These are phyloP conservation scores for Boletus rufocinnamomeus DNA, from an alignment of 768 basidiomycete species.

Conservation along the genomic window DNA sequence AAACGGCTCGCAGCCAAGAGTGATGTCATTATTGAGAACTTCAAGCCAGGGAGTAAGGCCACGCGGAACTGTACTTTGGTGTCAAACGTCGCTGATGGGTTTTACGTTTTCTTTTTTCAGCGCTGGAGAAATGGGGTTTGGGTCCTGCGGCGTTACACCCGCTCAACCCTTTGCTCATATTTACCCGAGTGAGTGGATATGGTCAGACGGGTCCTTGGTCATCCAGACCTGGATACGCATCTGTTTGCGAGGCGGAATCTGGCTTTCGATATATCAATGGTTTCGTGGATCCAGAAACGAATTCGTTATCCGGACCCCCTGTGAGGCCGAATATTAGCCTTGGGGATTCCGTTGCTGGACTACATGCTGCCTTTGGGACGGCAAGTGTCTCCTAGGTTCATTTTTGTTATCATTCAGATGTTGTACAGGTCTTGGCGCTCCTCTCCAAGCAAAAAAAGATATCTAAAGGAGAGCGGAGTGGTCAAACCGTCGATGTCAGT, in stretches of 20 bases:
- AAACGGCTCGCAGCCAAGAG: conserved; percentile 60
- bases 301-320: conserved; percentile 58
- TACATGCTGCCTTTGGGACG: conserved; percentile 75
- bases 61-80: neutral
- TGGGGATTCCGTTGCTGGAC: conserved; percentile 69
- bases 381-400: conserved; percentile 36
- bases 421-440: conserved; percentile 57
- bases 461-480: conserved; percentile 32
- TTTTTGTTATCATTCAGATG: neutral
- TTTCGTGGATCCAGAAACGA: conserved; percentile 53
- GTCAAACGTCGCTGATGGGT: neutral
- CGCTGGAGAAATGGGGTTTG: conserved; percentile 69
- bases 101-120: conserved; percentile 38
- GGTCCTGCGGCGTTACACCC: conserved; percentile 60
- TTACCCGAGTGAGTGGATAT: conserved; percentile 82
- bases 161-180: conserved; percentile 86
- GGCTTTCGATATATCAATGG: conserved; percentile 77
- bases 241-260: conserved; percentile 75
- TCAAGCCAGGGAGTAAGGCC: conserved; percentile 68
- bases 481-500: conserved; percentile 72
- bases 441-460: conserved; percentile 45
- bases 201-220: conserved; percentile 78
- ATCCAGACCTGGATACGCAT: conserved; percentile 67
- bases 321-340: conserved; percentile 72
- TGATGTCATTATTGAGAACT: conserved; percentile 71